A percentile compares a stretch with the other conserved stretches of the same genome.
phyloP scores from a whole-genome alignment of 257 asterid species.

The Rubia yunnanensis region DNA sequence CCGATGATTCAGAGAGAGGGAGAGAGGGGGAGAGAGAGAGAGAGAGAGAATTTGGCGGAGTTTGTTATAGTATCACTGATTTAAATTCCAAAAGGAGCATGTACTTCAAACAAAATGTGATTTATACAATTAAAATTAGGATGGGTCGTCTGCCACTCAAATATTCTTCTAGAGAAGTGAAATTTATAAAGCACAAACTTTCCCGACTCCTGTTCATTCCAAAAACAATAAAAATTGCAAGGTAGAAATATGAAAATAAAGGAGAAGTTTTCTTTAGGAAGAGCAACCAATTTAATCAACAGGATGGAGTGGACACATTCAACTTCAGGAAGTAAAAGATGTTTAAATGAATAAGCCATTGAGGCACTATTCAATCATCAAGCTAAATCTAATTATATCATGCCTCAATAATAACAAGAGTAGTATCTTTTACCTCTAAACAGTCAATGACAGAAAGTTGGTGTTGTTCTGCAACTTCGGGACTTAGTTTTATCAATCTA shows the following conservation, averaged over 20 bases:
- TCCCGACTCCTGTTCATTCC: background rate
- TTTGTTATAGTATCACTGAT: too few species aligned
- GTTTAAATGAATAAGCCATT: background rate
- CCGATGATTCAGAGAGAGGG: background rate
- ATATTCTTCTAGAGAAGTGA: background rate
- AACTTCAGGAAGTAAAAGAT: background rate
- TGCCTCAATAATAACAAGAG: background rate
- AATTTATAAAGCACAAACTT: background rate
- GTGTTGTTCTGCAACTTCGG: slow-evolving; percentile 94
- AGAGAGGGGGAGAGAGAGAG: too few species aligned
- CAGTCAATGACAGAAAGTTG: slow-evolving; percentile 97
- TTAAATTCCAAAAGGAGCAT: background rate
- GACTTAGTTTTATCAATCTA: slow-evolving; percentile 83
- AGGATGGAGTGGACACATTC: background rate
- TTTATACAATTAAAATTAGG: background rate
- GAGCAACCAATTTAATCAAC: background rate
- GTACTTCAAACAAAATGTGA: background rate
- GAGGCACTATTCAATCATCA: background rate
- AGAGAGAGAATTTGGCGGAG: background rate
- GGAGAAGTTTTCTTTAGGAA: background rate
- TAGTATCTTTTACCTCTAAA: slow-evolving; percentile 60
- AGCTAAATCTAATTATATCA: background rate
- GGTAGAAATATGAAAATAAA: too few species aligned
- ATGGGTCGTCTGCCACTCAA: background rate
- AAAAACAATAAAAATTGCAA: background rate